Evolutionary conservation across 495 filamentous ascomycete species (phyloP), one percentile per base, ranked within the genome.

Genomic region (Xylaria acuta): DNA sequence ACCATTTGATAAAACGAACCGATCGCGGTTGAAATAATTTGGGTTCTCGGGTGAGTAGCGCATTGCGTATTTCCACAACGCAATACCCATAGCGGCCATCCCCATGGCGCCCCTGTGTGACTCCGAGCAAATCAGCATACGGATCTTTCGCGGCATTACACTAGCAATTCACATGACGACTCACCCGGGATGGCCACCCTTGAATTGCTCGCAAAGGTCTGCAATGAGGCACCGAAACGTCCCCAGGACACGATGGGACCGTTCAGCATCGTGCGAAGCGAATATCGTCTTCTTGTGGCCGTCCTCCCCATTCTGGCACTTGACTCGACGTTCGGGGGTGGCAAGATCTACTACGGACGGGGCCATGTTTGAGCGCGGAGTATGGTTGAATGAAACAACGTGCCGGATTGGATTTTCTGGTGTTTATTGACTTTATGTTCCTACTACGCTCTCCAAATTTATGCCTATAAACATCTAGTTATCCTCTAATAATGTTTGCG

Each of bases 161-260:
- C 73, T 79, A 45, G 22, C 32, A 45, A n/a, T n/a, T n/a, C n/a
- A n/a, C 14, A 43, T 69, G 27, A 36, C 47, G 45, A 51, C 72
- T 74, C 80, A 87, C 85, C 87, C 88, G 16, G 87, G 87, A 73
- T 90, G 88, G 4, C 88, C 88, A 47, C 85, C 86, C 45, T 84
- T 83, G 75, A 88, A 90, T 66, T 90, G 87, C 75, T 90, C 81
- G 76, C 86, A 88, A 1, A 90, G 82, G 74, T 90, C 88, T 41
- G 87, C 87, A 74, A 90, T 88, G 3, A 90, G 79, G 51, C 83
- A 72, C 36, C 88, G 81, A 73, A 88, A 89, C 18, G 82, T 84
- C 75, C 81, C 83, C 47, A 90, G 77, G 0, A 88, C 86, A 27
- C 80, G 73, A 54, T 86, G 82, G 6, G 60, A 43, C n/a, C 38